Evolutionary conservation across 2,329 filamentous ascomycete species (phyloP).

Genomic region (Xylariales sp.): DNA sequence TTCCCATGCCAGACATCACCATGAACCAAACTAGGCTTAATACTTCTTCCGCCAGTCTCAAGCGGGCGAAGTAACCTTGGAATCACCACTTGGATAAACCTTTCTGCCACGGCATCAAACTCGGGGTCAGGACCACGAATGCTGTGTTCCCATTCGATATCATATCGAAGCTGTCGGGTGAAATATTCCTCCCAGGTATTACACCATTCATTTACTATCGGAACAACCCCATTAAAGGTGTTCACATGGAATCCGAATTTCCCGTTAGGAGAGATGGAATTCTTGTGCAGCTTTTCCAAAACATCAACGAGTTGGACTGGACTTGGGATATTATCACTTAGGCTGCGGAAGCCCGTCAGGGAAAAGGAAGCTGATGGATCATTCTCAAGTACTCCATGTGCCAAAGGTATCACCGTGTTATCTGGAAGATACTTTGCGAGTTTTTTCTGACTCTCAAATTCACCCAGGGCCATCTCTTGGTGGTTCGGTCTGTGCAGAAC

Average conservation of each 20-base stretch:
- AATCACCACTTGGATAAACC: neutral
- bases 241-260: slow-evolving; percentile 31
- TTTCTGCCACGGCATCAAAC: neutral
- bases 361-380: no score
- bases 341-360: no score
- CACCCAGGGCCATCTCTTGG: no score
- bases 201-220: slow-evolving; percentile 25
- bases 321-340: no score
- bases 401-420: no score
- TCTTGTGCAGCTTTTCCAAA: slow-evolving; percentile 25
- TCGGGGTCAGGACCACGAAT: neutral
- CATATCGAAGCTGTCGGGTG: slow-evolving; percentile 3
- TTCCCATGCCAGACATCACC: slow-evolving; percentile 36
- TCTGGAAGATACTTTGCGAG: no score
- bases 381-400: no score
- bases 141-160: neutral
- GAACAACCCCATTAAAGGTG: slow-evolving; percentile 27
- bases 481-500: no score
- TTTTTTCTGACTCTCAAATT: no score
- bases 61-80: slow-evolving; percentile 24
- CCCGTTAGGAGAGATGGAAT: slow-evolving; percentile 24
- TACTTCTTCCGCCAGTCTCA: slow-evolving; percentile 19
- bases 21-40: slow-evolving; percentile 36
- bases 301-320: no score
- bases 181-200: slow-evolving; percentile 34